phyloP scores from a whole-genome alignment of 2,329 filamentous ascomycete species.

The Decorospora gaudefroyi region DNA sequence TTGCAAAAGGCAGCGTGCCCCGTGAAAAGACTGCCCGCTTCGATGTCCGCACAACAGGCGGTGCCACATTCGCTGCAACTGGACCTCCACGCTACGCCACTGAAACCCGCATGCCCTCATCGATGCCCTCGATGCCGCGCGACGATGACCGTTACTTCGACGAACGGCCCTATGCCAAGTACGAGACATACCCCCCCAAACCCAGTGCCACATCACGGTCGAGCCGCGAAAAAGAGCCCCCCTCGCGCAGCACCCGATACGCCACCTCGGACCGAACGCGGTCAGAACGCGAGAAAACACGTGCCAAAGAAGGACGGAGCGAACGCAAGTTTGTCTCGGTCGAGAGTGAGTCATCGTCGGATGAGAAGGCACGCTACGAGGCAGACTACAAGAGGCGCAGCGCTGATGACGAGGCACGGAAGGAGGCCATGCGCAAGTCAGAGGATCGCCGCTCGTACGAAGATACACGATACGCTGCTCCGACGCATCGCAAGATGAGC shows the following conservation, averaged over 20 bases:
- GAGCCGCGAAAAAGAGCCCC: slow-evolving; percentile 39
- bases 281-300: slow-evolving; percentile 47
- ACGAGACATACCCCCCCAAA: slow-evolving; percentile 45
- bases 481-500: slow-evolving; percentile 33
- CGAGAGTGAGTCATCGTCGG: slow-evolving; percentile 42
- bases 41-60: slow-evolving; percentile 38
- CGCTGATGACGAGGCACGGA: slow-evolving; percentile 30
- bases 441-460: slow-evolving; percentile 41
- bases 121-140: too few relatives aligned
- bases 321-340: slow-evolving; percentile 46
- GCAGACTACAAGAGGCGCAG: slow-evolving; percentile 37
- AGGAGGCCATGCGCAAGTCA: slow-evolving; percentile 33
- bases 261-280: slow-evolving; percentile 47
- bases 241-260: slow-evolving; percentile 24
- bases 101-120: slow-evolving; percentile 41
- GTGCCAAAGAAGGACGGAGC: slow-evolving; percentile 48
- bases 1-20: slow-evolving; percentile 45
- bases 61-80: slow-evolving; percentile 28
- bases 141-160: slow-evolving; percentile 49
- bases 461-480: slow-evolving; percentile 26
- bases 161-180: slow-evolving; percentile 43
- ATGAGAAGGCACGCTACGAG: slow-evolving; percentile 42
- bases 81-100: slow-evolving; percentile 33
- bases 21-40: slow-evolving; percentile 44
- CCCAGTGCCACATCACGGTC: slow-evolving; percentile 31